Evolutionary conservation across 192 early-diverging fungal genomes (phyloP), one percentile per base, ranked within the genome.

Genomic region (Powellomyces hirtus): DNA sequence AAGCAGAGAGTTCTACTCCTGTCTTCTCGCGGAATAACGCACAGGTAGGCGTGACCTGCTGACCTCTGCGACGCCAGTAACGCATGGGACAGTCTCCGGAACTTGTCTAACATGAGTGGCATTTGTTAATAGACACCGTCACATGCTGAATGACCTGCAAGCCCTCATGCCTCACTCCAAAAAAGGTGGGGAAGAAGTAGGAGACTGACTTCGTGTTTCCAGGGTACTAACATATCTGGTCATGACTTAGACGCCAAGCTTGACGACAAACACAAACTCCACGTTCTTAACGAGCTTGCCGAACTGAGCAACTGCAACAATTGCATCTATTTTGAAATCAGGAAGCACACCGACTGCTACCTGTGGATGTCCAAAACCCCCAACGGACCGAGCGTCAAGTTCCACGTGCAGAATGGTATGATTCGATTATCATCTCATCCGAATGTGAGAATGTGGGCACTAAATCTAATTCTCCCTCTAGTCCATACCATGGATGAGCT

Each of bases 401-500:
- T 99, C 74, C 88, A 91, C 44, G 92, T 99, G 44, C 91, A 93
- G 72, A 97, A 96, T 75, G 89, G 89, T 91, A 83, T 57, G 78
- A 29, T 7, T 4, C 18, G 18, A 7, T 27, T 29, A 16, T 22
- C 31, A 33, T 34, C 13, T 7, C 13, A 24, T 8, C 51, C 51
- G 40, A 42, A 42, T 42, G 40, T n/a, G n/a, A n/a, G n/a, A n/a
- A n/a, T n/a, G n/a, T n/a, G n/a, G n/a, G n/a, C 44, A 74, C 11
- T 16, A 3, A 2, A 5, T 49, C 46, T 14, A 24, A 3, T 3
- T 49, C 16, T 49, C 22, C 13, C 42, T 55, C 13, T 35, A 91
- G 90, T 99, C 61, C 97, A 99, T 75, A 99, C 97, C 27, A 97
- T 99, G 95, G 93, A 97, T 73, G 97, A 99, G 77, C 87, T 99